These are phyloP conservation scores for Saccharomycopsis oosterbeekiorum DNA, from an alignment of 805 yeast genomes.

Conservation along the genomic window DNA sequence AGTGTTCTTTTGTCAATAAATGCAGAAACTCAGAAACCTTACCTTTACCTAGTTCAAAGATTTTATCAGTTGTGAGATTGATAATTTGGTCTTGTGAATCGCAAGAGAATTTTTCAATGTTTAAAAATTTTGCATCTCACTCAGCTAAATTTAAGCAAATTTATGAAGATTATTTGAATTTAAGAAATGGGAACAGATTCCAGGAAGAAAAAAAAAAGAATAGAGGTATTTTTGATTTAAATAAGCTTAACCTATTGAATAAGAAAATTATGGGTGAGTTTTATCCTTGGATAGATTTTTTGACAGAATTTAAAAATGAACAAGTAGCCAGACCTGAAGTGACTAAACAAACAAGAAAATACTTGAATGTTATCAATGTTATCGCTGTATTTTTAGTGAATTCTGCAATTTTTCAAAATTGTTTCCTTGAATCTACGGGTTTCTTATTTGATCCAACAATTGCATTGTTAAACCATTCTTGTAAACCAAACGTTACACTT, in stretches of 20 bases:
- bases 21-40: background rate
- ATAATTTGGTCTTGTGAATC: slow-evolving; percentile 4
- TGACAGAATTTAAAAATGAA: background rate
- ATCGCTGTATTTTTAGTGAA: slow-evolving; percentile 24
- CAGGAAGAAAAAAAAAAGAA: background rate
- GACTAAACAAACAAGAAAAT: background rate
- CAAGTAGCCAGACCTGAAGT: background rate
- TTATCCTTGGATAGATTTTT: background rate
- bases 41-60: background rate
- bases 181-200: background rate
- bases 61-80: slow-evolving; percentile 4
- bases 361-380: background rate
- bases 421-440: slow-evolving; percentile 26
- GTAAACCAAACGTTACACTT: slow-evolving; percentile 28
- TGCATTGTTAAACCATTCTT: slow-evolving; percentile 33
- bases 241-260: background rate
- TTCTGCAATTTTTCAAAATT: slow-evolving; percentile 24
- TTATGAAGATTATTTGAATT: background rate
- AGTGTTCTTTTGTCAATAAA: slow-evolving; percentile 7
- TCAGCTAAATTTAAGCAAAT: background rate
- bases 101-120: slow-evolving; percentile 1
- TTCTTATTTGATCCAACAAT: slow-evolving; percentile 29
- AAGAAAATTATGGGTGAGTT: background rate
- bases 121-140: slow-evolving; percentile 8
- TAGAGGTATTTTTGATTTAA: background rate